Evolutionary conservation across 2,329 filamentous ascomycete species (phyloP).

Genomic region (Pseudomassariella vexata): DNA sequence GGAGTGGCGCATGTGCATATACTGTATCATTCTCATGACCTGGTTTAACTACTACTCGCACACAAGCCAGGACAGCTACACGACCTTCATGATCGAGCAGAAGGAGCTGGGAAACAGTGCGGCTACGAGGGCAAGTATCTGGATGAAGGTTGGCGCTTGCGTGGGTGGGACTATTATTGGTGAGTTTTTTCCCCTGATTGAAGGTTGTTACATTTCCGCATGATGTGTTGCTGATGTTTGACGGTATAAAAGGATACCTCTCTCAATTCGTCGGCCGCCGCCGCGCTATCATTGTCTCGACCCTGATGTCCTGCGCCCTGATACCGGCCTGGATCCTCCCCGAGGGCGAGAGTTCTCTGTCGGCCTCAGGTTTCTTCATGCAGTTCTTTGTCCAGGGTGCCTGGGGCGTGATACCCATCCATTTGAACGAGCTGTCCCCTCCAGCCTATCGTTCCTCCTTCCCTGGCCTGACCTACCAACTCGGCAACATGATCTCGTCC

Average conservation of each 20-base stretch:
- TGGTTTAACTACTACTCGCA: slow-evolving; percentile 74
- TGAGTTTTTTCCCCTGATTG: slow-evolving; percentile 1
- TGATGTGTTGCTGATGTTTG: too few species aligned
- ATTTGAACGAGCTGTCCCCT: slow-evolving; percentile 69
- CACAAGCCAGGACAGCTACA: slow-evolving; percentile 76
- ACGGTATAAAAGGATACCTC: slow-evolving; percentile 44
- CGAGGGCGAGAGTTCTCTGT: slow-evolving; percentile 51
- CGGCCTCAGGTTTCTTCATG: slow-evolving; percentile 62
- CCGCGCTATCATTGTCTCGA: slow-evolving; percentile 56
- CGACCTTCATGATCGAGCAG: slow-evolving; percentile 70
- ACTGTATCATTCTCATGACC: slow-evolving; percentile 74
- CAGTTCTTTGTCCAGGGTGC: slow-evolving; percentile 64
- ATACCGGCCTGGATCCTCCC: slow-evolving; percentile 70
- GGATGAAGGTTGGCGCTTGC: slow-evolving; percentile 75
- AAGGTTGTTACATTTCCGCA: too few species aligned
- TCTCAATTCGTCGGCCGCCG: slow-evolving; percentile 73
- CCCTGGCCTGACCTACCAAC: slow-evolving; percentile 66
- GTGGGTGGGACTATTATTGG: slow-evolving; percentile 66
- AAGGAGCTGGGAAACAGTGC: slow-evolving; percentile 61
- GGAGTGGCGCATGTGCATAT: slow-evolving; percentile 74
- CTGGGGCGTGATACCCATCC: slow-evolving; percentile 65
- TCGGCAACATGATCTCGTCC: slow-evolving; percentile 70
- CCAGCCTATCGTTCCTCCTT: slow-evolving; percentile 66
- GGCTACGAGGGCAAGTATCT: slow-evolving; percentile 68
- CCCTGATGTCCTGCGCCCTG: slow-evolving; percentile 52